Evolutionary conservation across 2,329 filamentous ascomycete species (phyloP), one percentile per base, ranked within the genome.

Genomic region (Phaeosphaeriaceae sp.): DNA sequence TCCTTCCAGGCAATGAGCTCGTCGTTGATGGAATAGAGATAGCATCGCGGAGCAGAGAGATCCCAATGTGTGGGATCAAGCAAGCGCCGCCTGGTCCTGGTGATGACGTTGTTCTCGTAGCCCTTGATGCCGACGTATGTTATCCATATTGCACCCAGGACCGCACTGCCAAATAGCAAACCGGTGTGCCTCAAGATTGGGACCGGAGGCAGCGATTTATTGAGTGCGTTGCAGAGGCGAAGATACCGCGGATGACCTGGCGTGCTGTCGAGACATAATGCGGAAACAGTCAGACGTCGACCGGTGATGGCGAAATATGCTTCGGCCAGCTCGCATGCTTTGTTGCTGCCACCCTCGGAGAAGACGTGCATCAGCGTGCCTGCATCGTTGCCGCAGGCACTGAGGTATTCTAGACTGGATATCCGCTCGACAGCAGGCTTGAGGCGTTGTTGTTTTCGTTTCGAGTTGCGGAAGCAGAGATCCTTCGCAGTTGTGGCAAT

Each of bases 1-100:
- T 88, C 85, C 60, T 81, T 60, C 73, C 80, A 85, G 2, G 73
- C 65, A 21, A 88, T 86, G 22, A 88, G 75, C 19, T 82, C 79
- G 57, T 88, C 86, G 25, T 79, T 80, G 61, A 83, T 82, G 54
- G 84, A 85, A 67, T 87, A 88, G 3, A 87, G 62, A 65, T 86
- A 88, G 55, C 87, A 66, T 44, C 83, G 76, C 24, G 79, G 78
- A 0, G 81, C 76, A 0, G 49, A 46, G 1, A 49, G 51, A 41
- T 67, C 60, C 56, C 68, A 71, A 10, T 58, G 57, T 6, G 10
- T 17, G 13, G 68, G 53, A 40, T 70, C 60, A 3, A 60, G 40
- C 2, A 69, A 20, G 9, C 63, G 57, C 13, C 51, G 42, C 21
- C 67, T 48, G 7, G 67, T 67, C 17, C 42, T 54, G 5, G 68